Evolutionary conservation across 2,329 filamentous ascomycete species (phyloP).

Genomic region (Juglanconis oblonga): DNA sequence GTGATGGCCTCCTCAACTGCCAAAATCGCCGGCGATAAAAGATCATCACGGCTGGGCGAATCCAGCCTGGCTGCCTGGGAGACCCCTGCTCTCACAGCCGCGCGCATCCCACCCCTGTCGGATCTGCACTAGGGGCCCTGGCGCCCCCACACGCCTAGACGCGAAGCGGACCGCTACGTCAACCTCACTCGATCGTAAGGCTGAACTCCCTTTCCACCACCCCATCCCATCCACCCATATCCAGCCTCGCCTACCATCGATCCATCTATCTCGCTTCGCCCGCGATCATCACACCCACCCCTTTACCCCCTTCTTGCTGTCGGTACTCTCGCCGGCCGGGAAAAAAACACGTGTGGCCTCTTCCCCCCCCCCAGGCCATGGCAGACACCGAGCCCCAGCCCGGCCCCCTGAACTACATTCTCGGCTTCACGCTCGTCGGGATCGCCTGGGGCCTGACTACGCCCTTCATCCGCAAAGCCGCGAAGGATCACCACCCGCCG

Average conservation of each 20-base stretch:
- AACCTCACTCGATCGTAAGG: not conserved
- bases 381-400: constrained; percentile 32
- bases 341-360: not conserved
- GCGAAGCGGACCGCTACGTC: not conserved
- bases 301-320: no score
- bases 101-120: not conserved
- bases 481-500: constrained; percentile 68
- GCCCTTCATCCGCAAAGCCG: constrained; percentile 85
- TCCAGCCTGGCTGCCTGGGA: not conserved
- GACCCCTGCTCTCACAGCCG: not conserved
- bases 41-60: not conserved
- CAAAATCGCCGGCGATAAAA: no score
- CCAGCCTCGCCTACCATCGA: not conserved
- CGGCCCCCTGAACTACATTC: constrained; percentile 73
- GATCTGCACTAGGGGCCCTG: not conserved
- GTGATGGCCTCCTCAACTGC: no score
- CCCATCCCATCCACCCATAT: no score
- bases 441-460: constrained; percentile 92
- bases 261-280: not conserved
- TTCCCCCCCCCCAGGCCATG: not conserved
- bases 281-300: not conserved
- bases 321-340: no score
- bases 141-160: not conserved
- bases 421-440: constrained; percentile 87
- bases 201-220: no score